A percentile compares a stretch with the other conserved stretches of the same genome.
phyloP scores from a whole-genome alignment of 768 basidiomycete species.

The Myochromella boudieri region DNA sequence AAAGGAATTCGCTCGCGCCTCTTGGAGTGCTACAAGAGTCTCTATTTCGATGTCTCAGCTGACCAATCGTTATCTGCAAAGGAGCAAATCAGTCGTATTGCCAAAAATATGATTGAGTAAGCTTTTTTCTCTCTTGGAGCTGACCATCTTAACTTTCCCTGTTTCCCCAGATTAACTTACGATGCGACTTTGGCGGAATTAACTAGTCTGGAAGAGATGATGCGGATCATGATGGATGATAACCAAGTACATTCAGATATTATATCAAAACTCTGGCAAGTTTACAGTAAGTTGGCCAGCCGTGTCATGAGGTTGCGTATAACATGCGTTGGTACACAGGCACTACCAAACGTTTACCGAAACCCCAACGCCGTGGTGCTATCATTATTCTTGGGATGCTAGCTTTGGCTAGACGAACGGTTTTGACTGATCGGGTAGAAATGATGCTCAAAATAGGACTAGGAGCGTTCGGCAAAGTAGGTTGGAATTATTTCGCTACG shows the following conservation, averaged over 20 bases:
- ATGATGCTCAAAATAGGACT: conserved; percentile 84
- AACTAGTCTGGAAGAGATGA: conserved; percentile 94
- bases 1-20: conserved; percentile 87
- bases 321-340: conserved; percentile 43
- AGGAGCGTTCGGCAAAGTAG: conserved; percentile 80
- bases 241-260: conserved; percentile 82
- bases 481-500: not conserved
- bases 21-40: conserved; percentile 80
- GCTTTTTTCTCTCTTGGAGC: conserved; percentile 19
- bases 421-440: conserved; percentile 77
- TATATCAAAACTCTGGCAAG: conserved; percentile 91
- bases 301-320: not conserved
- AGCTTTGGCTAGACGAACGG: conserved; percentile 79
- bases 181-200: conserved; percentile 92
- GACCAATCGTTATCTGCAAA: conserved; percentile 64
- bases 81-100: conserved; percentile 86
- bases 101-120: conserved; percentile 97
- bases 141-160: not conserved
- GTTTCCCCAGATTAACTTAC: conserved; percentile 83
- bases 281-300: conserved; percentile 71
- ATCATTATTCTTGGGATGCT: conserved; percentile 98
- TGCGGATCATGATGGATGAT: conserved; percentile 95
- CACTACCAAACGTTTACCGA: conserved; percentile 70
- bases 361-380: conserved; percentile 86
- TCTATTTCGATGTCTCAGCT: conserved; percentile 86